Base-by-base conservation (phyloP, 768 basidiomycete genomes). In the Podaxis sp. region DNA sequence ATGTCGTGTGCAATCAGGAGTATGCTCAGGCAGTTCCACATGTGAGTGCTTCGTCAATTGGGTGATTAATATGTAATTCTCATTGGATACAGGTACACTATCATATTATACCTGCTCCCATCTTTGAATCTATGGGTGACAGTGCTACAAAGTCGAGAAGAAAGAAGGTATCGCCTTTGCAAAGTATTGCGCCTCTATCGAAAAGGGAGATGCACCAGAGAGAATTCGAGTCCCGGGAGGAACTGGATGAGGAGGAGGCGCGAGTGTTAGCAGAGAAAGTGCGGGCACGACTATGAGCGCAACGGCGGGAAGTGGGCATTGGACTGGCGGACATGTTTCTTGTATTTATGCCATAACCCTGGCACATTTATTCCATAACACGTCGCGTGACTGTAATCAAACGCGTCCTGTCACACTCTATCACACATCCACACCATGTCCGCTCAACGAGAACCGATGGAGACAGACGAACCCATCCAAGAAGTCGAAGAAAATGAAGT, bases 1-100 rank as follows among this genome's bases (percentile, higher is more conserved):
- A 91, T 69, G 83, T 92, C 5, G 89, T 91, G 3, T 90, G 89
- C 68, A 91, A 91, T 69, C 89, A 92, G 69, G 89, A 90, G 72
- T 92, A 92, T 67, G 90, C 90, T 0, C 90, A 92, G 69, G 87
- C 87, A 3, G 88, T 92, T 6, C 86, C 85, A n/a, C 90, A 92
- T 75, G 89, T 89, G 65, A 63, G 84, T 69, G 19, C 48, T 3
- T 39, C 5, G 9, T 53, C 28, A 24, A 48, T 56, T 42, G 22
- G 4, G 49, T 38, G 5, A 26, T 60, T 28, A 24, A 61, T 48
- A 51, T 38, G 30, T 8, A 56, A 11, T 30, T 28, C 55, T 64
- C 28, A 42, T 53, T 52, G 15, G 28, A 49, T 13, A 52, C 38
- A 90, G 88, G 89, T 90, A 33, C 90, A 90, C 70, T 90, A 87